phyloP scores from a whole-genome alignment of 768 basidiomycete species.

The Leccinum subtestaceum region DNA sequence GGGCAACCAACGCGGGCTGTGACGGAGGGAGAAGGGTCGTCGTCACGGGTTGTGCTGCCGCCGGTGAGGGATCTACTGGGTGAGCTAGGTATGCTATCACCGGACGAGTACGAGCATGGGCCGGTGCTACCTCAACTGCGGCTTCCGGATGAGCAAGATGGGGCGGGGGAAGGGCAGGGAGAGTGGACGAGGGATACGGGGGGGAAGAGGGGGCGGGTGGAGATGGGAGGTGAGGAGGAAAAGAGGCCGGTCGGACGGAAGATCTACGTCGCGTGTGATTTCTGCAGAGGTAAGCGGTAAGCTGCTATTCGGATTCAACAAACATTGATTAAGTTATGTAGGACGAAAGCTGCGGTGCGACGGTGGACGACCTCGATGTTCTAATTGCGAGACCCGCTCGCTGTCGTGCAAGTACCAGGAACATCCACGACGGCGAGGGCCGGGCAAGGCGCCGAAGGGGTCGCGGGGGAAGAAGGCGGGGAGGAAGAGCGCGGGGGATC shows the following conservation, averaged over 20 bases:
- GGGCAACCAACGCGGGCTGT: constrained; percentile 13
- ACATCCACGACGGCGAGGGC: constrained; percentile 59
- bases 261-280: constrained; percentile 63
- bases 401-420: constrained; percentile 53
- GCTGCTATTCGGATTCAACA: neutral
- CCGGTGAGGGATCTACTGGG: constrained; percentile 27
- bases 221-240: constrained; percentile 18
- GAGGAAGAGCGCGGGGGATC: constrained; percentile 23
- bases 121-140: constrained; percentile 30
- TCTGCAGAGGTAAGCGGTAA: constrained; percentile 62
- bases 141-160: constrained; percentile 21
- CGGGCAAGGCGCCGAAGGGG: constrained; percentile 71
- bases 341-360: constrained; percentile 77
- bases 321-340: constrained; percentile 23
- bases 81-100: constrained; percentile 19
- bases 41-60: constrained; percentile 27
- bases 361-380: constrained; percentile 60
- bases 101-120: constrained; percentile 18
- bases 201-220: constrained; percentile 20
- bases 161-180: constrained; percentile 12
- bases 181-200: constrained; percentile 11
- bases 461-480: constrained; percentile 43
- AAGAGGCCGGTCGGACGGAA: constrained; percentile 25
- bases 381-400: constrained; percentile 56
- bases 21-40: constrained; percentile 13